These are phyloP conservation scores for Fomitopsis serialis DNA, from an alignment of 768 basidiomycete species.

Conservation along the genomic window DNA sequence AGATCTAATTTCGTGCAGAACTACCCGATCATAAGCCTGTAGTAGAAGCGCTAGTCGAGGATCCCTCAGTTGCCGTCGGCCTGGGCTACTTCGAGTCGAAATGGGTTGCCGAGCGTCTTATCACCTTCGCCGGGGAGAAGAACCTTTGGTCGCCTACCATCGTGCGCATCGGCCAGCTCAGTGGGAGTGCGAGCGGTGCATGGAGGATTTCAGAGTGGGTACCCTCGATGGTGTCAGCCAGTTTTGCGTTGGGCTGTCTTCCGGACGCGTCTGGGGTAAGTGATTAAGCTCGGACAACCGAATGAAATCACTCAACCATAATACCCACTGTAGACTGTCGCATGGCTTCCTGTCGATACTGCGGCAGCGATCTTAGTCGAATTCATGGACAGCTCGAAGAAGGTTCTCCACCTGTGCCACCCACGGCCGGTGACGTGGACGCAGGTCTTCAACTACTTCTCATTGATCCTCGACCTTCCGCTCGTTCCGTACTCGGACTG, in stretches of 20 bases:
- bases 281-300: too few relatives aligned
- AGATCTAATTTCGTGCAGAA: not conserved
- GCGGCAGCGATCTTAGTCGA: conserved; percentile 11
- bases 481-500: conserved; percentile 20
- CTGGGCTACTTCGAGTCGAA: conserved; percentile 35
- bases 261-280: not conserved
- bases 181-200: conserved; percentile 32
- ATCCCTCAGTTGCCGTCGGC: conserved; percentile 1
- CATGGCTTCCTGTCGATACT: conserved; percentile 13
- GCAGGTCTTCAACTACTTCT: conserved; percentile 12
- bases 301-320: not conserved
- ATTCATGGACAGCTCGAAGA: not conserved
- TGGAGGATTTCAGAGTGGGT: conserved; percentile 44
- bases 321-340: conserved; percentile 1
- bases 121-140: conserved; percentile 23
- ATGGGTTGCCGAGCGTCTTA: conserved; percentile 31
- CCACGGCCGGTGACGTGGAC: conserved; percentile 21
- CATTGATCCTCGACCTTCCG: conserved; percentile 13
- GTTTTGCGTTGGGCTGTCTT: not conserved
- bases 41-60: conserved; percentile 2
- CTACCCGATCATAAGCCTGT: not conserved
- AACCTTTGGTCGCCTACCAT: conserved; percentile 26
- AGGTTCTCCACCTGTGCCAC: conserved; percentile 18
- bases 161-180: conserved; percentile 40
- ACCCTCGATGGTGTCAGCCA: conserved; percentile 29